phyloP scores from a whole-genome alignment of 2,329 filamentous ascomycete genomes.

The Dothistroma pini region DNA sequence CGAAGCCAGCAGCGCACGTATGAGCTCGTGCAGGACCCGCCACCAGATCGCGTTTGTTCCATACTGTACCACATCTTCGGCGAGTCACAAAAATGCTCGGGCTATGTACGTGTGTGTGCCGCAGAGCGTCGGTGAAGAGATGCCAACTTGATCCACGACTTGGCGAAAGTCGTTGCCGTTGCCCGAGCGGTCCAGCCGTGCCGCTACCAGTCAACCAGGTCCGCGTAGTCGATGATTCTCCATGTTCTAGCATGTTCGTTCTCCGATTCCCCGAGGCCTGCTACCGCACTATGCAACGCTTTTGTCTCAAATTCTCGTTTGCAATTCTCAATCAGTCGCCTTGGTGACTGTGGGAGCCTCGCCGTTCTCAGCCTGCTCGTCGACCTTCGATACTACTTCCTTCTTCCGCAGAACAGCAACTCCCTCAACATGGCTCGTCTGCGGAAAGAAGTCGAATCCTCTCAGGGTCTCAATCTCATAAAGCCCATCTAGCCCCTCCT shows the following conservation, averaged over 20 bases:
- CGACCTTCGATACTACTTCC: not conserved
- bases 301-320: not conserved
- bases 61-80: too few relatives aligned
- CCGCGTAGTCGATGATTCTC: too few relatives aligned
- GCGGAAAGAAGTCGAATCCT: conserved; percentile 97
- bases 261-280: not conserved
- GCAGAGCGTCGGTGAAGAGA: too few relatives aligned
- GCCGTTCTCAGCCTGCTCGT: not conserved
- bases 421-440: conserved; percentile 67
- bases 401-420: conserved; percentile 56
- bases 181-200: too few relatives aligned
- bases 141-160: too few relatives aligned
- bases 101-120: too few relatives aligned
- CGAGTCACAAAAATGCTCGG: too few relatives aligned
- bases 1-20: not conserved
- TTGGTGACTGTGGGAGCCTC: not conserved
- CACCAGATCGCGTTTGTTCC: not conserved
- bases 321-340: not conserved
- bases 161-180: too few relatives aligned
- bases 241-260: too few relatives aligned
- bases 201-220: too few relatives aligned
- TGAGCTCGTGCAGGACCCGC: not conserved
- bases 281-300: not conserved
- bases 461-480: conserved; percentile 89
- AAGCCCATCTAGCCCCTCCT: conserved; percentile 38